Evolutionary conservation across 768 basidiomycete genomes (phyloP).

Genomic region (Zangia roseola): DNA sequence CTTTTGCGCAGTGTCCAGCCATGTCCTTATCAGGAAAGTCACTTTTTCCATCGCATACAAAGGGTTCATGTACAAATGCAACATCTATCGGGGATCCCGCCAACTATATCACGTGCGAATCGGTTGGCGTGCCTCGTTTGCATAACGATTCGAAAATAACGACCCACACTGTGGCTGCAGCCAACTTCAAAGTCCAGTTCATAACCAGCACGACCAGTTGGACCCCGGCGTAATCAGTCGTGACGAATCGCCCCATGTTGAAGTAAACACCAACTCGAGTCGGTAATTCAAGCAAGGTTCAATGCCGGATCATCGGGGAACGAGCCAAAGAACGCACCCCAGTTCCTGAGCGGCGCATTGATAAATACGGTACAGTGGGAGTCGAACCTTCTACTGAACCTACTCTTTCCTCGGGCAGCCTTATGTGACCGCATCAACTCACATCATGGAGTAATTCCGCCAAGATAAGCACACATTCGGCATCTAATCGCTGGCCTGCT

Average conservation of each 20-base stretch:
- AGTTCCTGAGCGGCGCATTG: constrained; percentile 25
- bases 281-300: constrained; percentile 10
- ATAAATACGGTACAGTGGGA: constrained; percentile 15
- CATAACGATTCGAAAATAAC: no score
- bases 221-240: constrained; percentile 5
- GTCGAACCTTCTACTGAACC: constrained; percentile 2
- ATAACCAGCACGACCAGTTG: not conserved
- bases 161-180: no score
- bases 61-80: not conserved
- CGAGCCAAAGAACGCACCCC: constrained; percentile 24
- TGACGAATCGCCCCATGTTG: constrained; percentile 6
- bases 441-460: constrained; percentile 8
- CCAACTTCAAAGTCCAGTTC: constrained; percentile 3
- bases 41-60: not conserved
- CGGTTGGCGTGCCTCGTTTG: not conserved
- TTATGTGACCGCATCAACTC: constrained; percentile 3
- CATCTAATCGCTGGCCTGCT: constrained; percentile 3
- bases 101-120: not conserved
- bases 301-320: constrained; percentile 1
- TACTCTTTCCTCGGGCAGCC: constrained; percentile 14
- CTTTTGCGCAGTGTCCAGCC: constrained; percentile 1
- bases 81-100: not conserved
- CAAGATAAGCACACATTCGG: constrained; percentile 15
- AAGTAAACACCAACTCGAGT: no score
- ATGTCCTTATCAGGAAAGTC: no score